Conservation (phyloP, 208 protist genomes). For the Crithidia bombi region DNA sequence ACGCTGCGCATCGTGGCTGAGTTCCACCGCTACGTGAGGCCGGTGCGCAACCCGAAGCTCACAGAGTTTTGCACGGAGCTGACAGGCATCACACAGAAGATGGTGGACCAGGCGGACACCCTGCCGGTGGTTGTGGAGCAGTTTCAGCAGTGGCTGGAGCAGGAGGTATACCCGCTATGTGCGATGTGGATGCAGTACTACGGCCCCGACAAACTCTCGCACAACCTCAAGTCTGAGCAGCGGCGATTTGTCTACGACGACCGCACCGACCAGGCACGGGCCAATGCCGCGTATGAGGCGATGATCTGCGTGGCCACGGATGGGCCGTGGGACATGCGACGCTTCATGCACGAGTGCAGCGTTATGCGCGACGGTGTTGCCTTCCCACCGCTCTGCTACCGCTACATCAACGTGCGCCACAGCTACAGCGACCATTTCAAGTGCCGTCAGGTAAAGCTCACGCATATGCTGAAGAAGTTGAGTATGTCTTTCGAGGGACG, state of each 20-base stretch:
- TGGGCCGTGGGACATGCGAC: constrained; percentile 91
- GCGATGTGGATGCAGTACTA: constrained; percentile 42
- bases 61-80: constrained; percentile 94
- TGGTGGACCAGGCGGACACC: constrained; percentile 79
- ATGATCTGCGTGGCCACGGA: constrained; percentile 89
- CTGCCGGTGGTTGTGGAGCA: constrained; percentile 61
- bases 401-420: constrained; percentile 89
- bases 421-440: constrained; percentile 72
- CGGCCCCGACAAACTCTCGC: constrained; percentile 35
- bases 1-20: constrained; percentile 71
- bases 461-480: constrained; percentile 80
- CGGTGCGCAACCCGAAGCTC: constrained; percentile 73
- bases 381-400: constrained; percentile 90
- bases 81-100: constrained; percentile 95
- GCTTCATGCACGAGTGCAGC: constrained; percentile 89
- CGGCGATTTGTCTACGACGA: constrained; percentile 61
- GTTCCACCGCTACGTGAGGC: constrained; percentile 93
- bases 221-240: constrained; percentile 57
- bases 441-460: constrained; percentile 63
- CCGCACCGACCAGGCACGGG: constrained; percentile 28
- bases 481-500: constrained; percentile 82
- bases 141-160: constrained; percentile 73
- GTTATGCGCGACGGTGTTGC: constrained; percentile 75
- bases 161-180: constrained; percentile 76
- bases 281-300: constrained; percentile 42